Base-by-base conservation (phyloP, 805 yeast species). In the Candida fluviatilis region DNA sequence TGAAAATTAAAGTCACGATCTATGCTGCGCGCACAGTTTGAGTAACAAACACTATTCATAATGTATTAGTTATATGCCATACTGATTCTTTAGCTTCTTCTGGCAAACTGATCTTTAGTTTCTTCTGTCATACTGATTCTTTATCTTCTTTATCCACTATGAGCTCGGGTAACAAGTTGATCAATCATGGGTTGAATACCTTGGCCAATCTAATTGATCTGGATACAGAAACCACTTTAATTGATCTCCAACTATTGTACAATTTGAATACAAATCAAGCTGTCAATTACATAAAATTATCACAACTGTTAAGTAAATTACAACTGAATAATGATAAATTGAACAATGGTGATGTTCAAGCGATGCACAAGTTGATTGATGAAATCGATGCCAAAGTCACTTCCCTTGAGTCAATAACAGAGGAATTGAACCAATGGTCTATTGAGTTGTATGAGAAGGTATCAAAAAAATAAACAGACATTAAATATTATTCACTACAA, bases 361-460 rank as follows among this genome's bases (percentile, higher is more conserved):
- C 52, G 10, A 42, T 68, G 60, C 39, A 43, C 35, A 49, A 38
- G 39, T 51, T 48, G 38, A 46, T 55, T 41, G 62, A 44, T 17
- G 54, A 52, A 3, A 53, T 72, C 12, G 69, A 64, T 30, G 31
- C 40, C 5, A 54, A 66, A 37, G 64, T 74, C 2, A 60, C 53
- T 3, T 64, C 64, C 27, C 53, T 79, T 23, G 77, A 73, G 34
- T 55, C 50, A 2, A 45, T 84, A 3, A 69, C 75, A 8, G 58
- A 60, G 17, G 89, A 84, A 45, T 49, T 84, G 25, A 85, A 82
- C 40, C 74, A 70, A 42, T 80, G 84, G 76, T 69, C 81, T 4
- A 56, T 64, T 18, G 85, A 80, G 48, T 49, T 81, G 36, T 77
- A 69, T 31, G 66, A 66, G 4, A 75, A 77, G 49, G 48, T 40